These are phyloP conservation scores for Coemansia sp. DNA, from an alignment of 192 early-diverging fungal genomes.

Conservation along the genomic window DNA sequence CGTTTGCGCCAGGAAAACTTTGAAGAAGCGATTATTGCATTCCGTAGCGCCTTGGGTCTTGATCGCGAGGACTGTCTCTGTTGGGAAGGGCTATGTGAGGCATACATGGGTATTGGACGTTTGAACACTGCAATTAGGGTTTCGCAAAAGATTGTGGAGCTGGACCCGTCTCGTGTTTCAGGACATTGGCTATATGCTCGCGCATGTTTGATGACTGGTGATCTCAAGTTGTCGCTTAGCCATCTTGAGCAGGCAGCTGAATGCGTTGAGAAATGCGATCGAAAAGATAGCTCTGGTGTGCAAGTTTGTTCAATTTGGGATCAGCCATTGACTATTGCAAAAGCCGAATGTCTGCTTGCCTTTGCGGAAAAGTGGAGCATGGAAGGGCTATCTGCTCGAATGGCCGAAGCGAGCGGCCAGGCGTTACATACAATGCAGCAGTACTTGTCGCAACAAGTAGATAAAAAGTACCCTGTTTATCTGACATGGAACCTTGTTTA, in stretches of 20 bases:
- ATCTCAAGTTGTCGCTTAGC: conserved; percentile 16
- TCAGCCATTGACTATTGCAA: conserved; percentile 16
- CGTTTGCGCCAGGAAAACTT: conserved; percentile 56
- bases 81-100: conserved; percentile 82
- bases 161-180: conserved; percentile 55
- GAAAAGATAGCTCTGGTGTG: background rate
- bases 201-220: conserved; percentile 16
- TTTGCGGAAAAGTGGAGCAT: conserved; percentile 28
- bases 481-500: conserved; percentile 64
- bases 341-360: conserved; percentile 31
- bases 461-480: conserved; percentile 35
- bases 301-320: conserved; percentile 9
- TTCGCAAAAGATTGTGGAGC: conserved; percentile 65
- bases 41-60: conserved; percentile 81
- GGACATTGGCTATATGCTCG: conserved; percentile 44
- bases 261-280: background rate
- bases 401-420: conserved; percentile 56
- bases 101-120: conserved; percentile 69
- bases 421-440: conserved; percentile 44
- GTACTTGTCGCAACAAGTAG: conserved; percentile 6
- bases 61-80: conserved; percentile 62
- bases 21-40: conserved; percentile 62
- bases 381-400: conserved; percentile 67
- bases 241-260: conserved; percentile 15
- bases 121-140: conserved; percentile 55